Conservation (phyloP, 305 asterid genomes). For the Withania somnifera region DNA sequence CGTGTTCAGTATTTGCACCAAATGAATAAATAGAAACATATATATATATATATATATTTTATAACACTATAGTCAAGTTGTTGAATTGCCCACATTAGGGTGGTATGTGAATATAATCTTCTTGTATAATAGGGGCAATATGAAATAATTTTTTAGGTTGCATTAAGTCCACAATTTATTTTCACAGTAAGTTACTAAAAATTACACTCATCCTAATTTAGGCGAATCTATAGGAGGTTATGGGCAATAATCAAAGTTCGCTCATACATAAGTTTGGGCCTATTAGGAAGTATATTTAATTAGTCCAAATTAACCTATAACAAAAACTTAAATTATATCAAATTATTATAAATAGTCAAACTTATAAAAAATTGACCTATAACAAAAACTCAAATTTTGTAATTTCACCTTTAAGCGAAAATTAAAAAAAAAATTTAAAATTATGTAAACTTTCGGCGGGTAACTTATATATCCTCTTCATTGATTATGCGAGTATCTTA, state of each 20-base stretch:
- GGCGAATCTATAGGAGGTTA: background rate
- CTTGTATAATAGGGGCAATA: no score
- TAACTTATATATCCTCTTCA: no score
- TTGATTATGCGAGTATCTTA: no score
- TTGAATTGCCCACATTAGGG: background rate
- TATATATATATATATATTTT: background rate
- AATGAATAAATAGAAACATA: background rate
- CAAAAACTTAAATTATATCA: no score
- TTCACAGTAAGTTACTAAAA: background rate
- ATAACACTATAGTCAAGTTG: background rate
- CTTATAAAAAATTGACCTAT: no score
- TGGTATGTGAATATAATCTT: background rate
- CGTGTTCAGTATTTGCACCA: background rate
- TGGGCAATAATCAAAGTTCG: background rate
- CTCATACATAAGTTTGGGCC: background rate
- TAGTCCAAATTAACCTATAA: background rate
- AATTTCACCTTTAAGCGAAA: no score
- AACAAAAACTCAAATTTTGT: no score
- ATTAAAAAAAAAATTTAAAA: no score
- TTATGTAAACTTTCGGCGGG: no score
- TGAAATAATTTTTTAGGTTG: background rate
- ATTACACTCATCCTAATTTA: background rate
- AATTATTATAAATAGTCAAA: no score
- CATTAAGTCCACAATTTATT: background rate
- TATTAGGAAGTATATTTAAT: background rate